Evolutionary conservation across 225 moss, liverwort and hornwort genomes (phyloP).

Genomic region (Sphagnum tenellum): DNA sequence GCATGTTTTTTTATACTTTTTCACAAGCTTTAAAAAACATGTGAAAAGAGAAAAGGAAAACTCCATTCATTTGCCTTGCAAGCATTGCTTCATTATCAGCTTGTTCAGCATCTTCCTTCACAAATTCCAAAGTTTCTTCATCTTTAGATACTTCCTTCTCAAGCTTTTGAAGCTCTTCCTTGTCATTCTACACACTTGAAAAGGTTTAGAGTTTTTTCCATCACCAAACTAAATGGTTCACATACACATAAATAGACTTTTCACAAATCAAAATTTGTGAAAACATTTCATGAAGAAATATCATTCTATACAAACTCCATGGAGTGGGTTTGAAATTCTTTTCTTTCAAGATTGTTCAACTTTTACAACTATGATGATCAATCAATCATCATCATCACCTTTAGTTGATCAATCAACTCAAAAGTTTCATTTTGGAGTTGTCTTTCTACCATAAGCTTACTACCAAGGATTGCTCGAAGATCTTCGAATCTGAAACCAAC

Average conservation of each 20-base stretch:
- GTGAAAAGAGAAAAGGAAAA: background rate
- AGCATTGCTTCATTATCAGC: constrained; percentile 51
- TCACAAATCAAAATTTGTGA: background rate
- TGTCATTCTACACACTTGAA: constrained; percentile 24
- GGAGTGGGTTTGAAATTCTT: no score
- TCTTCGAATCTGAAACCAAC: constrained; percentile 36
- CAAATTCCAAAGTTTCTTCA: constrained; percentile 47
- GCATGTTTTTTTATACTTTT: no score
- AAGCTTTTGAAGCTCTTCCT: constrained; percentile 42
- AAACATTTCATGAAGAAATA: background rate
- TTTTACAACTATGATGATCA: no score
- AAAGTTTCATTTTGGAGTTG: constrained; percentile 28
- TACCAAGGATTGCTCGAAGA: constrained; percentile 37
- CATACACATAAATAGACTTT: background rate
- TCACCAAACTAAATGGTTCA: no score
- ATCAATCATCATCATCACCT: constrained; percentile 19
- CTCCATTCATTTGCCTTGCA: constrained; percentile 21
- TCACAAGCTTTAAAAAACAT: background rate
- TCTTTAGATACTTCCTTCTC: constrained; percentile 39
- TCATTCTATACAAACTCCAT: no score
- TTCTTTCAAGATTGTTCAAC: no score
- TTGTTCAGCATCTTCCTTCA: constrained; percentile 68
- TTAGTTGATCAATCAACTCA: constrained; percentile 51
- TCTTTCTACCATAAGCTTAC: constrained; percentile 36
- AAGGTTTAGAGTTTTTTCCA: no score